Conservation (phyloP, 345 rosid genomes). For the Noccaea bulbosa region DNA sequence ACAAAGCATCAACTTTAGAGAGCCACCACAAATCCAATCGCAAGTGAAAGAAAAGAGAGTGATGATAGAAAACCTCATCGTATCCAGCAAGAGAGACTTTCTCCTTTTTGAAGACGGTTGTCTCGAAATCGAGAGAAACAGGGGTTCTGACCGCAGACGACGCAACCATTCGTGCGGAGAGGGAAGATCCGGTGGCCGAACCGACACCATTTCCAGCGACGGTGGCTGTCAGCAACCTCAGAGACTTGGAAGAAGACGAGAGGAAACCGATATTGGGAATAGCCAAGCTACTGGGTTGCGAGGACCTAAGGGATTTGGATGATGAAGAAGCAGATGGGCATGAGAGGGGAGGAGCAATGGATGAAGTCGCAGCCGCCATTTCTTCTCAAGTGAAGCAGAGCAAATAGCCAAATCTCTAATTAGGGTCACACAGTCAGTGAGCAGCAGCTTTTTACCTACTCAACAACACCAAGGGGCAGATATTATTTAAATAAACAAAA, state of each 20-base stretch:
- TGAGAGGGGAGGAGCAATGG: slow-evolving; percentile 47
- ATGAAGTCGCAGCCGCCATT: slow-evolving; percentile 59
- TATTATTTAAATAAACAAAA: neutral
- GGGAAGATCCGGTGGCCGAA: slow-evolving; percentile 48
- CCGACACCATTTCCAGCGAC: slow-evolving; percentile 41
- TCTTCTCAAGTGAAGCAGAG: neutral
- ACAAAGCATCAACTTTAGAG: neutral
- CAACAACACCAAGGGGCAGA: slow-evolving; percentile 14
- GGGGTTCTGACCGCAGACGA: slow-evolving; percentile 49
- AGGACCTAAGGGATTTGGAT: slow-evolving; percentile 40
- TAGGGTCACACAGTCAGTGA: slow-evolving; percentile 26
- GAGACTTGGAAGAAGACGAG: slow-evolving; percentile 48
- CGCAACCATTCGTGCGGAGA: slow-evolving; percentile 55
- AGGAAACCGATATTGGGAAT: slow-evolving; percentile 46
- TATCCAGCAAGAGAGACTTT: slow-evolving; percentile 74
- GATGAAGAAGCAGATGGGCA: slow-evolving; percentile 33
- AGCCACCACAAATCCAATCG: neutral
- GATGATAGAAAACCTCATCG: slow-evolving; percentile 57
- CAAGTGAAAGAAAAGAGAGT: neutral
- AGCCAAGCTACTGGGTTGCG: slow-evolving; percentile 32
- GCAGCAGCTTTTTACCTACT: slow-evolving; percentile 9
- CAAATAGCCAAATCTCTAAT: slow-evolving; percentile 25
- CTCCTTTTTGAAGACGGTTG: slow-evolving; percentile 83
- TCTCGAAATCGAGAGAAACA: slow-evolving; percentile 61
- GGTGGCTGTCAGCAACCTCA: slow-evolving; percentile 44